A percentile compares a stretch with the other conserved stretches of the same genome.
Evolutionary conservation across 2,329 filamentous ascomycete species (phyloP).

Genomic region (Pseudovirgaria hyperparasitica): DNA sequence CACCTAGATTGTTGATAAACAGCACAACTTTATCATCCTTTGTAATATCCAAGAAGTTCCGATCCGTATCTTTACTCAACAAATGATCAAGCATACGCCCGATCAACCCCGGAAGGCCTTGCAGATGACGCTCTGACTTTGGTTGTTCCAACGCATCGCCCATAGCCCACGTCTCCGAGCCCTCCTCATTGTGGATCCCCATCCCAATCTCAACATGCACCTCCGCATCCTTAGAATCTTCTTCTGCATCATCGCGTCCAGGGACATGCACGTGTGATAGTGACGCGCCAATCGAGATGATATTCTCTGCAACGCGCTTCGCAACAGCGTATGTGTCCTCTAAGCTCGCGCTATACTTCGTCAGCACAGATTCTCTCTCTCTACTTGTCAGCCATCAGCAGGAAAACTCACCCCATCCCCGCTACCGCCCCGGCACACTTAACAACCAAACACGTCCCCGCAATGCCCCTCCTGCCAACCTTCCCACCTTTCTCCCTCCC

Average conservation of each 20-base stretch:
- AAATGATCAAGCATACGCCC: conserved; percentile 54
- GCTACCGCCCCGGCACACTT: conserved; percentile 82
- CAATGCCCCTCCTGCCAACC: conserved; percentile 81
- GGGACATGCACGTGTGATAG: conserved; percentile 90
- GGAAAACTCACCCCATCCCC: conserved; percentile 45
- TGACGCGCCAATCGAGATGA: conserved; percentile 76
- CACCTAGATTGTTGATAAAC: conserved; percentile 64
- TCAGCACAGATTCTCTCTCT: too few relatives aligned
- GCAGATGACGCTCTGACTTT: conserved; percentile 27
- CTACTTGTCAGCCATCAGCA: background rate
- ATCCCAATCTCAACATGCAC: conserved; percentile 61
- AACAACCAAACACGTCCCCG: conserved; percentile 79
- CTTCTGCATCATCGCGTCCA: conserved; percentile 49
- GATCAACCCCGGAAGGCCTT: conserved; percentile 30
- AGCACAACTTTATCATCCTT: conserved; percentile 51
- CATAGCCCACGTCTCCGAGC: conserved; percentile 8
- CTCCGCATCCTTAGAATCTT: conserved; percentile 47
- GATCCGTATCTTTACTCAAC: conserved; percentile 53
- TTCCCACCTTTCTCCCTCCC: conserved; percentile 75
- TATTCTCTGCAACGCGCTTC: conserved; percentile 56
- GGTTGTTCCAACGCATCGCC: too few relatives aligned
- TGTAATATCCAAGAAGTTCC: conserved; percentile 54
- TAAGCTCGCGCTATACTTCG: conserved; percentile 33
- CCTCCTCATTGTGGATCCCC: conserved; percentile 61
- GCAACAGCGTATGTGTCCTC: conserved; percentile 63